Base-by-base conservation (phyloP, 306 rosid species). In the Chamaecrista fasciculata region DNA sequence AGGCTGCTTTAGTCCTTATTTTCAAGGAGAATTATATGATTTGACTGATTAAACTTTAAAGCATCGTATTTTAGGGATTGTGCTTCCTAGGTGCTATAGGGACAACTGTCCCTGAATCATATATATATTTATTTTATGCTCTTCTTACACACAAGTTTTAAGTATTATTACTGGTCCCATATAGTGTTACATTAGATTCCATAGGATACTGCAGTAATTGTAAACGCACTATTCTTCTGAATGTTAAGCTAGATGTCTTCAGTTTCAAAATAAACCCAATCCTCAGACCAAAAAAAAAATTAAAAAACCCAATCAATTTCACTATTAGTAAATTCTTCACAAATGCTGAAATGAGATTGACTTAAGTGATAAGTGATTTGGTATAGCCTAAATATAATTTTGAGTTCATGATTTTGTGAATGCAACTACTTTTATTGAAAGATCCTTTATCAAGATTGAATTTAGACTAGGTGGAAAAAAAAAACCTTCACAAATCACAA, bases 1-100 rank as follows among this genome's bases (percentile, higher is more conserved):
- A 56, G 37, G 78, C 20, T 71, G 76, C 37, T 80, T 51, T 31
- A 53, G 46, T 29, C 63, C 84, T 36, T 80, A 76, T 33, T 67
- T 80, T 60, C 78, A 71, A 46, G 77, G 59, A 60, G 39, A 59
- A 11, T 12, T 53, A 36, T 52, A 65, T 52, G 34, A 25, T 6
- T 6, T 66, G 55, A 14, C 16, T 36, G 63, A 34, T 55, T 67
- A 0, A 62, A 49, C 16, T 25, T 24, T 28, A 26, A 16, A 53
- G 43, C 66, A 40, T 47, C 49, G n/a, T 62, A 23, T 62, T 52
- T 62, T 66, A 16, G 48, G 42, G 49, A 21, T 60, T 66, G 36
- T 78, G 46, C 37, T 37, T 33, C 34, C 36, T 77, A 31, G 63
- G 69, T 34, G 81, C 33, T 44, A 56, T 66, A 8, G 19, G 44